Evolutionary conservation across 129 eudicot species (phyloP).

Genomic region (Flaveria bidentis): DNA sequence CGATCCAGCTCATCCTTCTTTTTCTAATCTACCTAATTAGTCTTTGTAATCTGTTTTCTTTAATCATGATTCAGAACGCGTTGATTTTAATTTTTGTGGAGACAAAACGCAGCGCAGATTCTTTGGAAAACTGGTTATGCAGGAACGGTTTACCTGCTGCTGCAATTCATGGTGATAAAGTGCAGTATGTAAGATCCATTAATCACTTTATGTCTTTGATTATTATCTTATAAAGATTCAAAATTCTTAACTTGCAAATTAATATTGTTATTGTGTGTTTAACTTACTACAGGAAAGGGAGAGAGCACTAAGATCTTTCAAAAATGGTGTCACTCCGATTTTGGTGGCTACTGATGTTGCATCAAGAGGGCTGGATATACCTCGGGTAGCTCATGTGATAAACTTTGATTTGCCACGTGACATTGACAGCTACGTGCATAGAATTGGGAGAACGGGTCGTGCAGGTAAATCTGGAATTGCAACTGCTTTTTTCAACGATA

Average conservation of each 20-base stretch:
- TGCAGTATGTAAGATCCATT: constrained; percentile 53
- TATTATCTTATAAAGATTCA: background rate
- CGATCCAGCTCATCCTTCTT: background rate
- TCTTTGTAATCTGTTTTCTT: background rate
- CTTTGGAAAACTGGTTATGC: constrained; percentile 52
- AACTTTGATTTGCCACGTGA: constrained; percentile 67
- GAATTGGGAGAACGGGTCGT: constrained; percentile 79
- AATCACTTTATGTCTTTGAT: background rate
- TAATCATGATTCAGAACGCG: constrained; percentile 38
- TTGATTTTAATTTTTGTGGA: constrained; percentile 71
- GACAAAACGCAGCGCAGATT: constrained; percentile 72
- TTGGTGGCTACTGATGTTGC: constrained; percentile 85
- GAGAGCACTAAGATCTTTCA: constrained; percentile 51
- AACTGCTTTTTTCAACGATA: constrained; percentile 59
- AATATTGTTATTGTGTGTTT: background rate
- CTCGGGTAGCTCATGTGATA: constrained; percentile 66
- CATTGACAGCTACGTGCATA: constrained; percentile 72
- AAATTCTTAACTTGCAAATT: background rate
- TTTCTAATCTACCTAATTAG: background rate
- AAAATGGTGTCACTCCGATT: constrained; percentile 52
- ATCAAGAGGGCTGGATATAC: constrained; percentile 71
- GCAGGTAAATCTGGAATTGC: constrained; percentile 83
- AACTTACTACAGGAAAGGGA: constrained; percentile 56
- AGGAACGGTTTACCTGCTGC: constrained; percentile 55
- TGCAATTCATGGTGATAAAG: constrained; percentile 82